Percentiles rank a stretch among this genome's conserved stretches.
phyloP scores from a whole-genome alignment of 495 filamentous ascomycete genomes.

The Penicillium parvum region DNA sequence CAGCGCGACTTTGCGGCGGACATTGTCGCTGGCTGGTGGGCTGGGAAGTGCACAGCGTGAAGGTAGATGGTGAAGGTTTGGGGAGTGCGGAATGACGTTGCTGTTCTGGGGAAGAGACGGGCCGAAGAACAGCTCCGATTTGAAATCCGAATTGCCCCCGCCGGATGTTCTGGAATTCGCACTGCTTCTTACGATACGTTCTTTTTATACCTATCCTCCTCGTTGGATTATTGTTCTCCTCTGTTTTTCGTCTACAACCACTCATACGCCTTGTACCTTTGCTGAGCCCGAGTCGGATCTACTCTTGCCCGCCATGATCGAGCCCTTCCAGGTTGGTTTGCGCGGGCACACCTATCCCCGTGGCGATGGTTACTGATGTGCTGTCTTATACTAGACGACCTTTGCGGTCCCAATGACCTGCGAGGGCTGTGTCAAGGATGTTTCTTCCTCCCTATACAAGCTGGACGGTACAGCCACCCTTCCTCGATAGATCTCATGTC shows the following conservation, averaged over 20 bases:
- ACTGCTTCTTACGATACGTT: too few species aligned
- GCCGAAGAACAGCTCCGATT: constrained; percentile 27
- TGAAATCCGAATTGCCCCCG: constrained; percentile 33
- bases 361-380: constrained; percentile 1
- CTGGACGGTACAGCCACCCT: constrained; percentile 53
- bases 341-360: not conserved
- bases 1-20: constrained; percentile 73
- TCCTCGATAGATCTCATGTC: not conserved
- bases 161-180: not conserved
- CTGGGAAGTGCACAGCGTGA: not conserved
- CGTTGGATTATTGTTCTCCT: too few species aligned
- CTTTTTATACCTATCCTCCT: too few species aligned
- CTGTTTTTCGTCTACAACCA: too few species aligned
- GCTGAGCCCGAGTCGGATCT: constrained; percentile 10
- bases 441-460: constrained; percentile 69
- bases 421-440: constrained; percentile 76
- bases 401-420: constrained; percentile 95
- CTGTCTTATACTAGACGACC: constrained; percentile 58
- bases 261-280: too few species aligned
- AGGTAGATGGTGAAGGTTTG: constrained; percentile 6
- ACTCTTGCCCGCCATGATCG: constrained; percentile 44
- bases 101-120: constrained; percentile 17
- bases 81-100: constrained; percentile 33
- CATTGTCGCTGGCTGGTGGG: constrained; percentile 42
- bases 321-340: constrained; percentile 53